Evolutionary conservation across 768 basidiomycete genomes (phyloP), one percentile per base, ranked within the genome.

Genomic region (Lentinula sp.): DNA sequence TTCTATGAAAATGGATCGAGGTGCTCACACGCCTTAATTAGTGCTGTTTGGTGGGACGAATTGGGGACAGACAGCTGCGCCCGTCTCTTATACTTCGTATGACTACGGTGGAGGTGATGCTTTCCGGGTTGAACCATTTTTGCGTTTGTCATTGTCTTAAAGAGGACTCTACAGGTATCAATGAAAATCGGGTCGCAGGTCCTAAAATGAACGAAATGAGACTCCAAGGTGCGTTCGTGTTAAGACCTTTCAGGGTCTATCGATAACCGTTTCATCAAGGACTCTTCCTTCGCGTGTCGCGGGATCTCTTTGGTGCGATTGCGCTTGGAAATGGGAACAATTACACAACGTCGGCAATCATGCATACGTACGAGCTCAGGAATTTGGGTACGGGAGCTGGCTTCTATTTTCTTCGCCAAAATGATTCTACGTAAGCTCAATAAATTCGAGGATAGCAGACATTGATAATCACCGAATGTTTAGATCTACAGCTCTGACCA

Each of bases 31-130:
- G 16, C 18, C 7, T 46, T 7, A 40, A 34, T 0, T 46, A 79
- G 80, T 87, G 86, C 67, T 81, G 8, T 83, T 80, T 66, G 85
- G 85, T 3, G 85, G 85, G 32, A 87, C 85, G 1, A 85, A 86
- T 54, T 85, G 83, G 83, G 85, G 84, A 0, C 76, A 81, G 51
- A 83, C 83, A 1, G 70, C 81, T 1, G 77, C 81, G 64, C 84
- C 84, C 3, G 83, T 82, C 1, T 80, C 79, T 57, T 84, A 84
- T 64, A 78, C 80, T 0, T 84, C 83, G 10, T 87, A 87, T 65
- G 86, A 87, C 64, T 86, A 87, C 61, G 84, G 81, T 35, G 81
- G 77, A 65, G 76, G 77, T 76, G 60, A 69, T 55, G 18, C 16
- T 28, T 35, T 61, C 1, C 61, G 62, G 16, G 18, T 15, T 10